Evolutionary conservation across 495 filamentous ascomycete species (phyloP).

Genomic region (Podospora tetraspora): DNA sequence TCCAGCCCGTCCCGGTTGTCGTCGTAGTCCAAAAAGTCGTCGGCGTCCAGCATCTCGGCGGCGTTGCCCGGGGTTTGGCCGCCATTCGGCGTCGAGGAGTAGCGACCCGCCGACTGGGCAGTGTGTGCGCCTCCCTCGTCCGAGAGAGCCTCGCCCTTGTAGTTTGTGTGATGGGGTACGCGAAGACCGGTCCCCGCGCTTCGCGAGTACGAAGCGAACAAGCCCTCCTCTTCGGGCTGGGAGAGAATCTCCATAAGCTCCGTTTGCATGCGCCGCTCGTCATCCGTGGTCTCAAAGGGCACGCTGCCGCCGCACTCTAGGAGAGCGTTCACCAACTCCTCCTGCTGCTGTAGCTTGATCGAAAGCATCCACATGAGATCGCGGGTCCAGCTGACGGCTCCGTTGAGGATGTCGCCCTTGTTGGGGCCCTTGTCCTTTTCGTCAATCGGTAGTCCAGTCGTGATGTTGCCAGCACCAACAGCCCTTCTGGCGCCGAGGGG

Average conservation of each 20-base stretch:
- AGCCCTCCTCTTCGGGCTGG: conserved; percentile 58
- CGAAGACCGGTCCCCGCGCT: conserved; percentile 78
- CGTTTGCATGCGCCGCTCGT: conserved; percentile 89
- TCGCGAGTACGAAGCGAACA: conserved; percentile 70
- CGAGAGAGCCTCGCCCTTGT: conserved; percentile 70
- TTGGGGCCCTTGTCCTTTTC: conserved; percentile 99
- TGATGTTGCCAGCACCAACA: conserved; percentile 71
- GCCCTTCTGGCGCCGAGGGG: conserved; percentile 80
- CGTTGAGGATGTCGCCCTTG: conserved; percentile 97
- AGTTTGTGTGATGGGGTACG: conserved; percentile 88
- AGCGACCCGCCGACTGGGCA: conserved; percentile 32
- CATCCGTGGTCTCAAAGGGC: conserved; percentile 82
- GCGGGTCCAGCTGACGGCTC: conserved; percentile 91
- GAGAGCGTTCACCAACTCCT: conserved; percentile 72
- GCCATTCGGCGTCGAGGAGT: conserved; percentile 64
- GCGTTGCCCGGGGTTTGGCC: conserved; percentile 53
- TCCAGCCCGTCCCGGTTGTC: conserved; percentile 57
- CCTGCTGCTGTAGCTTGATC: conserved; percentile 79
- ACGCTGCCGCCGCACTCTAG: conserved; percentile 62
- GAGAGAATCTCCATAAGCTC: conserved; percentile 81
- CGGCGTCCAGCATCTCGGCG: conserved; percentile 48
- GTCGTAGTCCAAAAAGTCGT: conserved; percentile 67
- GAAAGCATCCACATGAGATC: conserved; percentile 97
- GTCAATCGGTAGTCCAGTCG: conserved; percentile 81
- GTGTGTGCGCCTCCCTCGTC: conserved; percentile 16